Base-by-base conservation (phyloP, 1,284 basidiomycete species). In the Phellinidium pouzarii region DNA sequence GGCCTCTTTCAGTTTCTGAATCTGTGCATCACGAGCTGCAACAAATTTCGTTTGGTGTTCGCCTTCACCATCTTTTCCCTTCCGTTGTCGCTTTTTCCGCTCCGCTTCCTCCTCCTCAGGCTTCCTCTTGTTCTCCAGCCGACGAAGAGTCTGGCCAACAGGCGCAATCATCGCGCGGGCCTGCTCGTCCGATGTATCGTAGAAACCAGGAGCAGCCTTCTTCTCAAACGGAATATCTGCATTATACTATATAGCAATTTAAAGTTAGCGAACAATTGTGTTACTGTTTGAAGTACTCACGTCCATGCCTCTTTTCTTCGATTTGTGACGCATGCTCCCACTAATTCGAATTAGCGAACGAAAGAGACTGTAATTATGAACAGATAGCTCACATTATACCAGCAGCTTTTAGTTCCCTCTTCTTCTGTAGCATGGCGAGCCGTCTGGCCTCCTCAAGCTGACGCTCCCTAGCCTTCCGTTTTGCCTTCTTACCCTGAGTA, bases 401-500 rank as follows among this genome's bases (percentile, higher is more conserved):
- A 31, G 96, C 96, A 3, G 94, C 94, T 67, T 97, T 98, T 60
- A 99, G 71, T 67, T 99, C 96, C 62, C 96, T 79, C 72, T 96
- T 96, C 78, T 99, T 99, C 69, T 99, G 96, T 55, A 99, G 71
- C 49, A 95, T 91, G 11, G 96, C 95, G 43, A 99, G 73, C 22
- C 96, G 79, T 48, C 95, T 78, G 0, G 96, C 95, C 67, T 99
- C 96, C 64, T 99, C 96, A 46, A 99, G 73, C 64, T 96, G 93
- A 58, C 94, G 84, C 66, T 99, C 96, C 49, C 96, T 82, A 11
- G 94, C 96, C 71, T 99, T 99, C 60, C 96, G 85, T 71, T 99
- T 99, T 1, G 96, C 96, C 71, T 99, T 99, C 70, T 99, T 99
- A 26, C 96, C 96, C 68, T 99, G 96, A 0, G 96, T 99, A 66